phyloP scores from a whole-genome alignment of 345 rosid species.

The Hibiscus syriacus region DNA sequence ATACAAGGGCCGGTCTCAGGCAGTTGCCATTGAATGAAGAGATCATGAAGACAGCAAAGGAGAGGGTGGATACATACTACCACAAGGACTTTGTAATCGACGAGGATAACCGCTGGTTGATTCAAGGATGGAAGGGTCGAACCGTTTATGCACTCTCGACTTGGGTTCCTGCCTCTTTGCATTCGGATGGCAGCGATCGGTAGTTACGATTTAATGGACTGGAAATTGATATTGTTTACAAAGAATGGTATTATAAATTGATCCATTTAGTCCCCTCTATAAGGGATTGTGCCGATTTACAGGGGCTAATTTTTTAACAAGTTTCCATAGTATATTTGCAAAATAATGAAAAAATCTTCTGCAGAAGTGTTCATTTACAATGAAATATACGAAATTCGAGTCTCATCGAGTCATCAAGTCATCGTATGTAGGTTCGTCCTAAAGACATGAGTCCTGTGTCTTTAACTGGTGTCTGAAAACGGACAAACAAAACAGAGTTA shows the following conservation, averaged over 20 bases:
- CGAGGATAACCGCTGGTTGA: slow-evolving; percentile 39
- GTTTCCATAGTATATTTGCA: too few relatives aligned
- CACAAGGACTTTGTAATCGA: slow-evolving; percentile 43
- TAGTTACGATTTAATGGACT: too few relatives aligned
- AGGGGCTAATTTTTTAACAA: too few relatives aligned
- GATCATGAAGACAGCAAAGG: slow-evolving; percentile 27
- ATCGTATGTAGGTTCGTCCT: slow-evolving; percentile 81
- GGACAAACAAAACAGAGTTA: background rate
- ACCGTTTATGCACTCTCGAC: slow-evolving; percentile 38
- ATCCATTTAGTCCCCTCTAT: too few relatives aligned
- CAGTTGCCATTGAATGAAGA: slow-evolving; percentile 37
- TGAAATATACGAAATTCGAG: background rate
- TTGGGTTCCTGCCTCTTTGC: slow-evolving; percentile 34
- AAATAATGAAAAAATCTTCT: too few relatives aligned
- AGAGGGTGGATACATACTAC: slow-evolving; percentile 29
- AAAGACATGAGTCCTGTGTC: slow-evolving; percentile 94
- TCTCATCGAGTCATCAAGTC: too few relatives aligned
- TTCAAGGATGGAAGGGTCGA: slow-evolving; percentile 48
- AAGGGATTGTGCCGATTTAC: too few relatives aligned
- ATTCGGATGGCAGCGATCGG: too few relatives aligned
- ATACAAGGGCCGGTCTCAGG: slow-evolving; percentile 33
- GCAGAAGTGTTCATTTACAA: background rate
- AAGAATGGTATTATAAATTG: too few relatives aligned
- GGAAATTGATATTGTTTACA: too few relatives aligned
- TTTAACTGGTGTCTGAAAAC: slow-evolving; percentile 71